Base-by-base conservation (phyloP, 768 basidiomycete species). In the Cystofilobasidium macerans region DNA sequence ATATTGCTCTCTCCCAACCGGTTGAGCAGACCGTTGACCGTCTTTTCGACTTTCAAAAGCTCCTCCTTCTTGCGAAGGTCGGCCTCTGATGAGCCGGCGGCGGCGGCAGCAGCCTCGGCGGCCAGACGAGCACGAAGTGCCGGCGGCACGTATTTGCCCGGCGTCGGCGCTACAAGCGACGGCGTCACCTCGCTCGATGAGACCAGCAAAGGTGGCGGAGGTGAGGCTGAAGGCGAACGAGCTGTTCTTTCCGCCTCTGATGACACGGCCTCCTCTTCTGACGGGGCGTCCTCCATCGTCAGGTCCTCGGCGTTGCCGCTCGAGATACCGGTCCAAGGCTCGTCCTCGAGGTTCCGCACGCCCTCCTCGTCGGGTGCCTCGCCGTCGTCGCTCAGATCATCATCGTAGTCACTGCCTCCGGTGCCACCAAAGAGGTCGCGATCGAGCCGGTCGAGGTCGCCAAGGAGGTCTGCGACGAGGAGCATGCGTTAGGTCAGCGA, bases 1-100 rank as follows among this genome's bases (percentile, higher is more conserved):
- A 94, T 86, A 69, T 93, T 95, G 73, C 86, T 87, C 75, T 97
- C 93, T 70, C 86, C 89, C 84, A 94, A 88, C 89, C 87, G 82
- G 76, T 97, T 95, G 57, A 95, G 80, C 22, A 91, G 76, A 73
- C 91, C 93, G 77, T 95, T 92, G 33, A 89, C 76, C 70, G 86
- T 88, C 56, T 85, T 81, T 3, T 79, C 82, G 40, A 95, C 79
- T 75, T 86, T 88, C 16, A 79, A 69, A 57, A 76, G 72, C 33
- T 76, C 79, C 67, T 81, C 79, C 2, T 77, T 73, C 72, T 71
- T 63, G 71, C 73, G 48, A 0, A 68, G 71, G 30, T 78, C 71
- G 20, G 69, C 70, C 32, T 75, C 76, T 43, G 79, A 79, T 2
- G 80, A 77, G n/a, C 74, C 71, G 24, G 74, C 68, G 45, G 62